These are phyloP conservation scores for Apiospora malaysiana DNA, from an alignment of 2,329 filamentous ascomycete genomes.

Conservation along the genomic window DNA sequence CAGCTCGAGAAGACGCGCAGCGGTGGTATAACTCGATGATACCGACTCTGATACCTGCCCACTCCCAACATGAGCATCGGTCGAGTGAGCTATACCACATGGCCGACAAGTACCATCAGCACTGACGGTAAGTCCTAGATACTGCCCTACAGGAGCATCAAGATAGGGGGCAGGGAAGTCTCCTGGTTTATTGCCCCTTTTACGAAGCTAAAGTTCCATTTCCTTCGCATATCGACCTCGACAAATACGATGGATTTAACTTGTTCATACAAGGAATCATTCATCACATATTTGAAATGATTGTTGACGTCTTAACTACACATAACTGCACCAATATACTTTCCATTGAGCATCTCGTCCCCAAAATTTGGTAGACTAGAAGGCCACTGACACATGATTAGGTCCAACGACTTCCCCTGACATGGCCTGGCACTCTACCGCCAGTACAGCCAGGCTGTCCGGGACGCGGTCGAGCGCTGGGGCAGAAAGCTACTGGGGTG, in stretches of 20 bases:
- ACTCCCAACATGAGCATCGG: slow-evolving; percentile 25
- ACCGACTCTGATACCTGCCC: slow-evolving; percentile 35
- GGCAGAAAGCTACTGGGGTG: slow-evolving; percentile 37
- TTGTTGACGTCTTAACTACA: background rate
- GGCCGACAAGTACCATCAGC: slow-evolving; percentile 33
- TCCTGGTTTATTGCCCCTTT: background rate
- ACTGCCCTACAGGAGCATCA: background rate
- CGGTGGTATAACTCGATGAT: slow-evolving; percentile 58
- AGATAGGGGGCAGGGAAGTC: background rate
- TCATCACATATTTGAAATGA: too few species aligned
- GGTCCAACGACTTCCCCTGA: slow-evolving; percentile 36
- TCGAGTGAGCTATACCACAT: slow-evolving; percentile 33
- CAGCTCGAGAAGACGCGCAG: slow-evolving; percentile 62
- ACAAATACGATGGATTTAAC: too few species aligned
- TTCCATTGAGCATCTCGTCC: too few species aligned
- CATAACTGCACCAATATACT: background rate
- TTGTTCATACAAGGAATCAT: too few species aligned
- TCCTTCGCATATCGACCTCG: background rate
- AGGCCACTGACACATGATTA: background rate
- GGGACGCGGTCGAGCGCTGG: slow-evolving; percentile 22
- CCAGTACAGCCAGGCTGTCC: slow-evolving; percentile 35
- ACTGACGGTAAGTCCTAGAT: slow-evolving; percentile 29
- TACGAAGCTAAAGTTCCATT: background rate
- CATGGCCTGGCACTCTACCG: slow-evolving; percentile 33
- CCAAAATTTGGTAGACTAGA: background rate